Evolutionary conservation across 78 protist species (phyloP), one percentile per base, ranked within the genome.

Genomic region (Dictyostelium capitatum): DNA sequence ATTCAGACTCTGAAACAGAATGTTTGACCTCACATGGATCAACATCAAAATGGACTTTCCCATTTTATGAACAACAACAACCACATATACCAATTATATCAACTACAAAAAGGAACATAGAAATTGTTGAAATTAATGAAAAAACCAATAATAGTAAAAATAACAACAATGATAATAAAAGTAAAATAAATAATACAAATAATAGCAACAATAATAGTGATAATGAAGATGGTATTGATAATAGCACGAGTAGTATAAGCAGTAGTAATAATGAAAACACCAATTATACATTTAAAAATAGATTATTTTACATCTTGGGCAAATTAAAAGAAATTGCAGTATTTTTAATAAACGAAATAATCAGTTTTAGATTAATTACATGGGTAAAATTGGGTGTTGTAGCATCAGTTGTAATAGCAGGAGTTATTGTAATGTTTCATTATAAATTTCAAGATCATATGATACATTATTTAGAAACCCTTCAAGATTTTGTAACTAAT

Each of bases 401-500:
- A 6, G 59, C 14, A 1, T 46, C 43, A 7, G 47, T 84, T 20
- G 59, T 57, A 57, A 80, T 64, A 14, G 72, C 72, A 20, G 25
- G 73, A 41, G 59, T 51, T 54, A 50, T 84, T 7, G 91, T 80
- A 2, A 23, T 84, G 8, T 74, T 84, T 51, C 50, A 56, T n/a
- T 84, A 74, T 59, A 84, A 74, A 74, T 32, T 84, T 56, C 82
- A 84, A 32, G 37, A 56, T 14, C 91, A 84, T 74, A 23, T 75
- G 8, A 6, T 17, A 7, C n/a, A 20, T 4, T 23, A 41, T 14
- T 65, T 84, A 28, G 59, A 74, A 12, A 70, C 41, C 0, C 69
- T 84, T 43, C 82, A 83, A 53, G 17, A 50, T 17, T 56, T 73
- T 23, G 50, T 32, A 12, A 23, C 28, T 11, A 32, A 67, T 25